These are phyloP conservation scores for Fusarium succisae DNA, from an alignment of 2,329 filamentous ascomycete genomes.

Conservation along the genomic window DNA sequence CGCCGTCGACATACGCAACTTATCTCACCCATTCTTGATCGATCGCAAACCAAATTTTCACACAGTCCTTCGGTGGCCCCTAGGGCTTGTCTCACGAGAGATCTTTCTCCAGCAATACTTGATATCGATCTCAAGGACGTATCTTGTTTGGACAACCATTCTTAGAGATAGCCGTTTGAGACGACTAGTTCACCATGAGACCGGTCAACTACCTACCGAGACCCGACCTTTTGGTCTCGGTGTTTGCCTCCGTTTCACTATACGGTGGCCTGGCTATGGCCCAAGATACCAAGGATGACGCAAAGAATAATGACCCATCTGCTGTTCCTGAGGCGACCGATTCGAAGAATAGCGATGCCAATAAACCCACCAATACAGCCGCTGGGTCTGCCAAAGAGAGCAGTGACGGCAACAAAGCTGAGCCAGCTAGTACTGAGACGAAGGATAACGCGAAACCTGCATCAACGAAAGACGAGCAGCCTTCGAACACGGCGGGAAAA, in stretches of 20 bases:
- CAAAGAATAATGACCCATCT: constrained; percentile 26
- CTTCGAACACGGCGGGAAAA: constrained; percentile 22
- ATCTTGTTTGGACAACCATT: constrained; percentile 5
- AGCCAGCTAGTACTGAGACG: constrained; percentile 23
- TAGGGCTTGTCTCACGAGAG: background rate
- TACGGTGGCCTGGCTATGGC: constrained; percentile 47
- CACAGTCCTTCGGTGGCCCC: background rate
- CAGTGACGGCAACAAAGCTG: background rate
- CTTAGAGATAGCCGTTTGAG: background rate
- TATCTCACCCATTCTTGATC: constrained; percentile 14
- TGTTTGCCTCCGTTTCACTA: constrained; percentile 42
- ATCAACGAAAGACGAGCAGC: constrained; percentile 21
- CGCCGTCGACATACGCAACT: constrained; percentile 10
- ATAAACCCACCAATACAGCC: constrained; percentile 13
- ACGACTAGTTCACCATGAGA: constrained; percentile 38
- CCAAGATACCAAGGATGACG: constrained; percentile 41
- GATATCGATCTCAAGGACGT: background rate
- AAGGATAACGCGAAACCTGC: constrained; percentile 18
- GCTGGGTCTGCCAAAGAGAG: background rate
- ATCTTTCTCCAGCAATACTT: background rate
- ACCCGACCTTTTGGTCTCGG: constrained; percentile 42
- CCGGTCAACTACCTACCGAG: constrained; percentile 41
- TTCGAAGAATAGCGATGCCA: constrained; percentile 22
- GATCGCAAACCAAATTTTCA: background rate
- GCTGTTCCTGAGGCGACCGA: constrained; percentile 23